A percentile compares a stretch with the other conserved stretches of the same genome.
Evolutionary conservation across 1,284 basidiomycete genomes (phyloP).

Genomic region (Sanghuangporus weigelae): DNA sequence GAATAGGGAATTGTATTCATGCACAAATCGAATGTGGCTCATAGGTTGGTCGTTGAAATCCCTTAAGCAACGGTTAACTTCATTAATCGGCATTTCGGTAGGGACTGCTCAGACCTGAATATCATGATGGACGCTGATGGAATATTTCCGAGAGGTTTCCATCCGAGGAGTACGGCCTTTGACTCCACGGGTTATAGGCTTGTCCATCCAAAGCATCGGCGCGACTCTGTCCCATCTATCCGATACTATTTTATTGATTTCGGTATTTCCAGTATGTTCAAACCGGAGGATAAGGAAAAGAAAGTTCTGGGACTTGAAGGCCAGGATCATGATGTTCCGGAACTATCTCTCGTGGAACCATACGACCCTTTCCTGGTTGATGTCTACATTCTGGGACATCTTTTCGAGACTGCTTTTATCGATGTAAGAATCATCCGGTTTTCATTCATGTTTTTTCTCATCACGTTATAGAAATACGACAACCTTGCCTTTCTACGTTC

Average conservation of each 20-base stretch:
- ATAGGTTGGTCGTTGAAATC: neutral
- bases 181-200: slow-evolving; percentile 13
- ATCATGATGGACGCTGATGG: slow-evolving; percentile 28
- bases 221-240: slow-evolving; percentile 6
- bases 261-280: slow-evolving; percentile 22
- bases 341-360: neutral
- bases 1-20: neutral
- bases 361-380: slow-evolving; percentile 12
- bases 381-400: slow-evolving; percentile 7
- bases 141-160: slow-evolving; percentile 25
- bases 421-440: neutral
- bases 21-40: neutral
- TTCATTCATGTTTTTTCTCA: neutral
- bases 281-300: neutral
- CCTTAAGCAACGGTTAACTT: neutral
- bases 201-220: neutral
- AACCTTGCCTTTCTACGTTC: slow-evolving; percentile 23
- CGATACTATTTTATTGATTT: slow-evolving; percentile 30
- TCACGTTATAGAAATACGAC: slow-evolving; percentile 17
- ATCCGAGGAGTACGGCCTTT: neutral
- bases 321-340: slow-evolving; percentile 1
- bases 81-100: neutral
- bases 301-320: neutral
- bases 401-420: neutral
- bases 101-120: neutral